Evolutionary conservation across 495 filamentous ascomycete species (phyloP), one percentile per base, ranked within the genome.

Genomic region (Aeminium ludgeri): DNA sequence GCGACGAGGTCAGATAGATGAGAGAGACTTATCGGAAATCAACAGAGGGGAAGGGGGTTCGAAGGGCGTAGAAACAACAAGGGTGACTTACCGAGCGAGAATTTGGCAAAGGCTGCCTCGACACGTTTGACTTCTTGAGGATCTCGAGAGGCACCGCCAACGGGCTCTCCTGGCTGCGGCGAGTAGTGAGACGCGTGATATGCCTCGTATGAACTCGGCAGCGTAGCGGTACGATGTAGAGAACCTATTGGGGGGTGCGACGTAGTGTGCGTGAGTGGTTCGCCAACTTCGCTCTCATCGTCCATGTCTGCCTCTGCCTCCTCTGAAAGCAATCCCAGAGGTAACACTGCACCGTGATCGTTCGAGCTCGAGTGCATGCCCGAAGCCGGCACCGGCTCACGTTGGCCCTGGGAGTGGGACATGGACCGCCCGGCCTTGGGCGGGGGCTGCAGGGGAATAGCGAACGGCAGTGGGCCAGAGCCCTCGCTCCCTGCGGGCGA

Each of bases 331-430:
- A 51, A 27, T 23, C 44, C 44, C 33, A 47, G 17, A 15, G 48
- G 44, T 2, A 46, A 40, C 13, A 41, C 45, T 8, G 40, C 19
- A 15, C 18, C 36, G 17, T 19, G 44, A 4, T 29, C 36, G 18
- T 31, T 32, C 23, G 23, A 27, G n/a, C 18, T 87, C 78, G 30
- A 85, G 64, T 94, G 86, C 45, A 82, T 59, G 23, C 28, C 20
- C 12, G 38, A 11, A 27, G 10, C n/a, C 12, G 25, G 32, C 12
- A 36, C 20, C 5, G 38, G n/a, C 20, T 51, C 48, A 8, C 48
- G 38, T 56, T 97, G 89, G 18, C 89, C 89, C 20, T 94, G 86
- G 1, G 87, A 95, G 57, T 95, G 96, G 4, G 89, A 97, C 61
- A 92, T 83, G 11, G 89, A 97, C 23, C 89, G 80, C 53, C 91